Conservation (phyloP, 2,329 filamentous ascomycete genomes). For the Aureobasidium leucospermi region DNA sequence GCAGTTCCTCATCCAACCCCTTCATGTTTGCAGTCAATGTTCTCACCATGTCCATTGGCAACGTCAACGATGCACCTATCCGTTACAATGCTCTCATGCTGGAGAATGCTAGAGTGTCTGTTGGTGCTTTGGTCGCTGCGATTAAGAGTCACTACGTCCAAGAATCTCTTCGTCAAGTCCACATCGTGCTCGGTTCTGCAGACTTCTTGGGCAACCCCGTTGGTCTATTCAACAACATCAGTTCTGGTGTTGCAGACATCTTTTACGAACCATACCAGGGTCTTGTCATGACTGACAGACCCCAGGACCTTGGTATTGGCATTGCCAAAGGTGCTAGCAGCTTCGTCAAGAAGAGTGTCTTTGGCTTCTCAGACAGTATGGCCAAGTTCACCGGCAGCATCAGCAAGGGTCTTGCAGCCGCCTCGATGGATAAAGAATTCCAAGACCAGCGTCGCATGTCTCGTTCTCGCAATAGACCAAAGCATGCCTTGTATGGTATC, state of each 20-base stretch:
- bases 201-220: constrained; percentile 98
- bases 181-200: constrained; percentile 93
- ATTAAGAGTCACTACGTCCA: constrained; percentile 94
- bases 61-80: constrained; percentile 95
- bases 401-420: constrained; percentile 90
- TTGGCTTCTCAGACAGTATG: constrained; percentile 93
- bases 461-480: constrained; percentile 83
- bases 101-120: constrained; percentile 89
- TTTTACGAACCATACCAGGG: constrained; percentile 99
- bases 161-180: constrained; percentile 89
- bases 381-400: constrained; percentile 96
- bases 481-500: constrained; percentile 94
- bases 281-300: constrained; percentile 89
- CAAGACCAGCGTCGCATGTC: constrained; percentile 94
- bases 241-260: constrained; percentile 92
- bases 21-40: constrained; percentile 99
- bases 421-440: constrained; percentile 96
- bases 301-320: constrained; percentile 87
- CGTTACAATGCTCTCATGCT: constrained; percentile 88
- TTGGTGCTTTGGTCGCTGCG: constrained; percentile 74
- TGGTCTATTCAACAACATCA: constrained; percentile 95
- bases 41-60: constrained; percentile 98
- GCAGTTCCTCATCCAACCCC: constrained; percentile 74
- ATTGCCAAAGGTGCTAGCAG: constrained; percentile 95
- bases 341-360: constrained; percentile 98